Conservation (phyloP, 352 stramenopile species). For the Chrysophaeum taylorii region DNA sequence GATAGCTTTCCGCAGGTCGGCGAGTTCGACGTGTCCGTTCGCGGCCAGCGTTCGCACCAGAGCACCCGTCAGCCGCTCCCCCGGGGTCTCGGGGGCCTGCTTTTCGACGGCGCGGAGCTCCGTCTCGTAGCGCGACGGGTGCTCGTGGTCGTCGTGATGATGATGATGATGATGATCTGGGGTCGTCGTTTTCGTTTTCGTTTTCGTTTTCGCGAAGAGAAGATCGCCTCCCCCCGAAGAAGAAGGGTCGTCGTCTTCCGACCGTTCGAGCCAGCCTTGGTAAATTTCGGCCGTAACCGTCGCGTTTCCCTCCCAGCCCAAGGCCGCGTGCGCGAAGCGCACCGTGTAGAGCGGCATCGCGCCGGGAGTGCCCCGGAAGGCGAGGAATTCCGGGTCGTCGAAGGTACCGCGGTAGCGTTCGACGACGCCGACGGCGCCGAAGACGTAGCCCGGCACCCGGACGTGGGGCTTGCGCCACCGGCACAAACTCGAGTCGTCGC, state of each 20-base stretch:
- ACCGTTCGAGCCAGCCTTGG: slow-evolving; percentile 42
- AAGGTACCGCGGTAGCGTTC: slow-evolving; percentile 34
- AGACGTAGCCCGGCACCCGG: slow-evolving; percentile 49
- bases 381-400: slow-evolving; percentile 40
- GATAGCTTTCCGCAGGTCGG: slow-evolving; percentile 36
- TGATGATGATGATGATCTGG: slow-evolving; percentile 27
- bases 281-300: slow-evolving; percentile 44
- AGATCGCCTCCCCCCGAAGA: slow-evolving; percentile 17
- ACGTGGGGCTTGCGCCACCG: slow-evolving; percentile 43
- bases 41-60: slow-evolving; percentile 34
- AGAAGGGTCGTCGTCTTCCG: too few relatives aligned
- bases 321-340: slow-evolving; percentile 32
- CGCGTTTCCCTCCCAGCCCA: slow-evolving; percentile 35
- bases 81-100: slow-evolving; percentile 30
- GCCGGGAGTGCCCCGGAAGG: slow-evolving; percentile 28
- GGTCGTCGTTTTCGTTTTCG: slow-evolving; percentile 13
- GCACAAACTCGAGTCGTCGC: slow-evolving; percentile 17
- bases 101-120: slow-evolving; percentile 33
- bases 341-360: slow-evolving; percentile 42
- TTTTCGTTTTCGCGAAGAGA: slow-evolving; percentile 26
- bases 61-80: slow-evolving; percentile 32
- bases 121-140: slow-evolving; percentile 23
- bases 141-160: slow-evolving; percentile 27
- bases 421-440: slow-evolving; percentile 37
- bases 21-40: slow-evolving; percentile 29